Percentiles rank a stretch among this genome's conserved stretches.
phyloP scores from a whole-genome alignment of 73 alveolate genomes.

The Urostyla sp. region DNA sequence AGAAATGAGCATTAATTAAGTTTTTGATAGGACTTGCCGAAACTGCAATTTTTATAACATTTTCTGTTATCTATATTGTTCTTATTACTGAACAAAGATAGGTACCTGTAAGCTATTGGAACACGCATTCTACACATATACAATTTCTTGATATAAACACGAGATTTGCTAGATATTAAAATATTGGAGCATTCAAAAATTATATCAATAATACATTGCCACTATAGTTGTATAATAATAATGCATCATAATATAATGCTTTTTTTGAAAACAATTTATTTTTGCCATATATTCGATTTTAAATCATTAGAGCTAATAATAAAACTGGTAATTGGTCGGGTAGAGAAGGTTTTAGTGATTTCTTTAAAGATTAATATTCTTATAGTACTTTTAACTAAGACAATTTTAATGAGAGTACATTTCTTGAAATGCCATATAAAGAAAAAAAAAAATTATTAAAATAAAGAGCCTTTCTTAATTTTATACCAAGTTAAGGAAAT shows the following conservation, averaged over 20 bases:
- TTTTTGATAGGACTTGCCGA: slow-evolving; percentile 13
- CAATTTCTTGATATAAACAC: background rate
- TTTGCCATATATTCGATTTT: background rate
- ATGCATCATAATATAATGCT: background rate
- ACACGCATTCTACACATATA: background rate
- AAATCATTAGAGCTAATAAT: slow-evolving; percentile 18
- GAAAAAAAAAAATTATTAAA: background rate
- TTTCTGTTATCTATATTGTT: slow-evolving; percentile 14
- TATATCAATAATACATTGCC: background rate
- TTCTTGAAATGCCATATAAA: background rate
- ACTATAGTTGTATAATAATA: background rate
- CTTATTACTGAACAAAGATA: background rate
- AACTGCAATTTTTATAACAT: slow-evolving; percentile 12
- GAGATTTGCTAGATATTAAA: background rate
- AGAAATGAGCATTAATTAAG: background rate
- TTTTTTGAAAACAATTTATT: slow-evolving; percentile 27
- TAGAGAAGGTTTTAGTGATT: slow-evolving; percentile 28
- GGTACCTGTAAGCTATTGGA: slow-evolving; percentile 23
- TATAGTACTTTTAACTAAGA: slow-evolving; percentile 20
- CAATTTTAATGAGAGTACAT: background rate
- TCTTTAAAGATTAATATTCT: background rate
- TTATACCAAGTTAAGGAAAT: background rate
- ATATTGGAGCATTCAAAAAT: background rate
- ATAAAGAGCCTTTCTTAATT: background rate
- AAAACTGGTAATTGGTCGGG: slow-evolving; percentile 22